Conservation (phyloP, 202 grass and related monocot species). For the Zizania palustris region DNA sequence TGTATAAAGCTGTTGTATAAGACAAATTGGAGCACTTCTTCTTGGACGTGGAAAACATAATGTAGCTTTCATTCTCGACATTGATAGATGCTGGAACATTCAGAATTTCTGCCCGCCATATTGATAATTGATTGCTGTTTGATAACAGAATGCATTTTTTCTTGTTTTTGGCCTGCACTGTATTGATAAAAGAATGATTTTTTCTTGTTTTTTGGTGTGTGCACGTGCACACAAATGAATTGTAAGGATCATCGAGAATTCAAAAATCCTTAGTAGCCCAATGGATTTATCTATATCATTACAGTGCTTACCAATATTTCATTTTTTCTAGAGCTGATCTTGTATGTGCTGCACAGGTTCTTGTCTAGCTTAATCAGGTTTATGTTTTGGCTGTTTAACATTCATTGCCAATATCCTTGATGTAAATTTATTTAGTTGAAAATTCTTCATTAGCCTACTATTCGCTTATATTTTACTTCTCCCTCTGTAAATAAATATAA, state of each 20-base stretch:
- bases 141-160: too few species aligned
- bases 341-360: neutral
- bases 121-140: too few species aligned
- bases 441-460: neutral
- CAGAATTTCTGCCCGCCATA: too few species aligned
- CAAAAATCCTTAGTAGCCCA: neutral
- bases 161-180: too few species aligned
- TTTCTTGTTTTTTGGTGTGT: neutral
- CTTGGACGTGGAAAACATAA: neutral
- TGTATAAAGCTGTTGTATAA: neutral
- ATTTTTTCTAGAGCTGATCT: neutral
- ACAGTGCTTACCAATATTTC: neutral
- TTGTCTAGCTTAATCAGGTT: neutral
- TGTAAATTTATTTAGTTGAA: slow-evolving; percentile 15
- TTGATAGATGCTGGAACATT: too few species aligned
- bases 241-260: neutral
- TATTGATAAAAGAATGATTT: slow-evolving; percentile 1
- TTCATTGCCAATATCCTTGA: neutral
- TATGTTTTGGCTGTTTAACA: neutral
- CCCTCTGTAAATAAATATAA: too few species aligned
- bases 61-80: too few species aligned
- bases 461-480: neutral
- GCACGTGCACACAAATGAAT: too few species aligned
- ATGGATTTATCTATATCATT: neutral
- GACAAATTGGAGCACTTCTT: neutral